Evolutionary conservation across 345 rosid species (phyloP), one percentile per base, ranked within the genome.

Genomic region (Linum tenue): DNA sequence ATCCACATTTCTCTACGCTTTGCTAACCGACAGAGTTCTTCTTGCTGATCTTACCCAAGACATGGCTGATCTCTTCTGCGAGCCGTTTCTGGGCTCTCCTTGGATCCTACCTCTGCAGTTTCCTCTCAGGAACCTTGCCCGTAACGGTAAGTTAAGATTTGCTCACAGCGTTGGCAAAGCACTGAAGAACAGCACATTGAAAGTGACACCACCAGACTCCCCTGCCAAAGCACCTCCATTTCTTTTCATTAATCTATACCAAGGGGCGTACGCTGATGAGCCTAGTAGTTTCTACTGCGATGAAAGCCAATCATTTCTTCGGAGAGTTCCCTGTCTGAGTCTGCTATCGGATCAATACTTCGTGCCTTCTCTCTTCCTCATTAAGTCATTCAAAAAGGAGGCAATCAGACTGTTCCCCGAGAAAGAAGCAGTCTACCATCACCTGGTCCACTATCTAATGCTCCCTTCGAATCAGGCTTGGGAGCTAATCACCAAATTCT

Each of bases 381-480:
- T 22, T 22, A 22, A 22, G 31, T 22, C 31, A 22, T 22, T 22
- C 31, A 22, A 22, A 22, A 22, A 22, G 31, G 31, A 22, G 31
- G 31, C 31, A 22, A 22, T 22, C 31, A 22, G 31, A 15, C 15
- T 69, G 64, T 69, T 69, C 42, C 72, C 66, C 35, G 66, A 69
- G 17, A 56, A 69, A 40, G 66, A 55, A 1, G 36, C 61, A 1
- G 62, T 69, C 41, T 69, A 61, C 39, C 61, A 69, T 12, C 61
- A 22, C 31, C 31, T 22, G 31, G 31, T 22, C 1, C 31, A 22
- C 31, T 22, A 22, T 22, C 31, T 22, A 51, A 61, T 69, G 60
- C 55, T 61, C 51, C 72, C 72, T 5, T 58, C 65, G 5, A 70
- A 70, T 64, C n/a, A 48, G 4, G 73, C 59, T 6, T 70, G 73